Evolutionary conservation across 176 grass and related monocot species (phyloP).

Genomic region (Bolboschoenus planiculmis): DNA sequence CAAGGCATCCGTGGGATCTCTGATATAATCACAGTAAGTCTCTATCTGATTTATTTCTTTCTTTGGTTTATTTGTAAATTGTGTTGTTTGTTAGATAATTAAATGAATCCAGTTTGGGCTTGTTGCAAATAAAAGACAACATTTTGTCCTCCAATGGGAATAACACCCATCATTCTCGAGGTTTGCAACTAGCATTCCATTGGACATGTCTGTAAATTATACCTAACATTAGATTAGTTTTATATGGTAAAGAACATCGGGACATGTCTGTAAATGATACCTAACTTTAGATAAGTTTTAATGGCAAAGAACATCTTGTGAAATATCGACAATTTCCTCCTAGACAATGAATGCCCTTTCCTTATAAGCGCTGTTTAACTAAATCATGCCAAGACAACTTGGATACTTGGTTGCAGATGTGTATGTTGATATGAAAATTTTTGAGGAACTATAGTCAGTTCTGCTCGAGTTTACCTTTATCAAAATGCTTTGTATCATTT

Average conservation of each 20-base stretch:
- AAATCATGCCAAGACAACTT: background rate
- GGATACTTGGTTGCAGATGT: background rate
- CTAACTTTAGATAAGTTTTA: too few species aligned
- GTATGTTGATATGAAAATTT: background rate
- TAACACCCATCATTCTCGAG: background rate
- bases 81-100: background rate
- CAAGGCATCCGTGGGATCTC: constrained; percentile 95
- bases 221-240: background rate
- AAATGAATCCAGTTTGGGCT: background rate
- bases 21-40: constrained; percentile 68
- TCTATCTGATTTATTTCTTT: background rate
- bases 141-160: background rate
- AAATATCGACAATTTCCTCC: background rate
- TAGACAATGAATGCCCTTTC: background rate
- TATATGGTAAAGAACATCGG: too few species aligned
- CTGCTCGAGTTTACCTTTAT: background rate
- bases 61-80: background rate
- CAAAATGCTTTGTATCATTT: background rate
- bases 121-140: background rate
- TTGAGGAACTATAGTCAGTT: background rate
- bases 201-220: background rate
- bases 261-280: too few species aligned
- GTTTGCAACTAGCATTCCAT: background rate
- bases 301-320: background rate
- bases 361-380: background rate